Conservation (phyloP, 179 eudicot genomes). For the Drosera spatulata region DNA sequence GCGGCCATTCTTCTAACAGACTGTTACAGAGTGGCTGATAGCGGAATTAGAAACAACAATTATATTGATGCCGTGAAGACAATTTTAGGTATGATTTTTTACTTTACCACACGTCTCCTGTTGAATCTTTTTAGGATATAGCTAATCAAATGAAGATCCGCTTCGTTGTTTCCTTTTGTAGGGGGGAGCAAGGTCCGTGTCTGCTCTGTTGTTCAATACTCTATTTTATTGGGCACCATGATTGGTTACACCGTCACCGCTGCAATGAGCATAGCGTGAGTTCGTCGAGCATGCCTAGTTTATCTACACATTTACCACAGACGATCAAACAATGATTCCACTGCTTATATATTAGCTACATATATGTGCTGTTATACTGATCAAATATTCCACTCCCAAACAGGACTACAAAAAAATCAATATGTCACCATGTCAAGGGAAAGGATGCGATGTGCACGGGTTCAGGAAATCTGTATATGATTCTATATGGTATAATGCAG, state of each 20-base stretch:
- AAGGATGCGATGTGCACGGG: conserved; percentile 9
- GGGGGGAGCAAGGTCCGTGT: conserved; percentile 24
- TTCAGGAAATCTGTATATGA: conserved; percentile 32
- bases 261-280: conserved; percentile 38
- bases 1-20: conserved; percentile 32
- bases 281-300: background rate
- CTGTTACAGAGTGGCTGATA: conserved; percentile 31
- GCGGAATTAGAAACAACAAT: conserved; percentile 39
- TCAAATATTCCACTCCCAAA: background rate
- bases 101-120: background rate
- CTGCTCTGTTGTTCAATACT: conserved; percentile 34
- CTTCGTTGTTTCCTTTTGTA: background rate
- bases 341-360: background rate
- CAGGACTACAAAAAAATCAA: conserved; percentile 29
- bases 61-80: conserved; percentile 42
- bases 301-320: background rate
- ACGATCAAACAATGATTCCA: background rate
- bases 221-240: conserved; percentile 31
- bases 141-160: too few species aligned
- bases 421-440: conserved; percentile 18
- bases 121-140: background rate
- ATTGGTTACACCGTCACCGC: conserved; percentile 45
- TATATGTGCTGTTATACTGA: background rate
- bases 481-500: conserved; percentile 26
- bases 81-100: conserved; percentile 22